Evolutionary conservation across 768 basidiomycete genomes (phyloP).

Genomic region (Hygrophoropsis aurantiaca): DNA sequence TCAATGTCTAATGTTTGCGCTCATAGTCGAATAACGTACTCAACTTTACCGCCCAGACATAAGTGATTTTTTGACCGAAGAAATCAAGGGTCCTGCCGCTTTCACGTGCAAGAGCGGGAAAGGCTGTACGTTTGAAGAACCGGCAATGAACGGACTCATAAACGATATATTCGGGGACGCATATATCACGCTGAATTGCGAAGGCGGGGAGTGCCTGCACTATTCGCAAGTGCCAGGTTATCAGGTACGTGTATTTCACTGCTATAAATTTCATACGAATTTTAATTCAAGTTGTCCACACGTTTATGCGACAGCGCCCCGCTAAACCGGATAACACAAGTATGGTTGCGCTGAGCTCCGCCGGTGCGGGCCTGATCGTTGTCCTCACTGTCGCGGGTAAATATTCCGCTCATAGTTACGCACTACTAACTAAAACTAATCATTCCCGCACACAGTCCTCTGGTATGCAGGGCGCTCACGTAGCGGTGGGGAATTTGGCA

Average conservation of each 20-base stretch:
- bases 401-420: constrained; percentile 7
- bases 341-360: constrained; percentile 85
- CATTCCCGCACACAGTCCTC: constrained; percentile 58
- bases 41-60: constrained; percentile 59
- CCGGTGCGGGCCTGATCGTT: constrained; percentile 74
- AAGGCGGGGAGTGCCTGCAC: constrained; percentile 92
- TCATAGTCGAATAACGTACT: not conserved
- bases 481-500: constrained; percentile 62
- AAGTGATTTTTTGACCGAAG: constrained; percentile 85
- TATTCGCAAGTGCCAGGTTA: constrained; percentile 96
- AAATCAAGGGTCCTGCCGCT: constrained; percentile 86
- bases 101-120: constrained; percentile 75
- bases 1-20: not conserved
- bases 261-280: not conserved
- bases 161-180: constrained; percentile 90
- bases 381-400: constrained; percentile 62
- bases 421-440: not conserved
- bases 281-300: not conserved
- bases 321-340: constrained; percentile 78
- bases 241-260: constrained; percentile 38
- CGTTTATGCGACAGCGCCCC: constrained; percentile 49
- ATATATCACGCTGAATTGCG: constrained; percentile 83
- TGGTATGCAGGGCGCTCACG: constrained; percentile 89
- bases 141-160: constrained; percentile 95
- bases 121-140: constrained; percentile 91